Base-by-base conservation (phyloP, 2,329 filamentous ascomycete genomes). In the Aspergillus sp. region DNA sequence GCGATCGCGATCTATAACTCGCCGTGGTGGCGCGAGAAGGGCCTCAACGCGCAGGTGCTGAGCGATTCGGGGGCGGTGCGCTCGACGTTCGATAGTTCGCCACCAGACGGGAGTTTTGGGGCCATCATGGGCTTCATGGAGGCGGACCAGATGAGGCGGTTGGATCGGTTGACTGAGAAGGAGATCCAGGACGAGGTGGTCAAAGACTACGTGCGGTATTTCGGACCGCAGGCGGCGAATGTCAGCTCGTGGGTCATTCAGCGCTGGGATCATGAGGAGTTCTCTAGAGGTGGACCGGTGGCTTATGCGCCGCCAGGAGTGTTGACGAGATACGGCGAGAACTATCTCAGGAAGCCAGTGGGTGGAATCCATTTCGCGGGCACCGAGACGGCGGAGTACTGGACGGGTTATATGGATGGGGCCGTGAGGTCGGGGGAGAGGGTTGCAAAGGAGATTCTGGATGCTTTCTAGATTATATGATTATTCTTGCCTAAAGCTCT, bases 111-210 rank as follows among this genome's bases (percentile, higher is more conserved):
- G 1, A 58, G 62, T 2, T 69, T 65, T n/a, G 68, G 69, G 1
- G 64, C 67, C 2, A 59, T 72, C 1, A 62, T 71, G 49, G 69
- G 68, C 0, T 72, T 72, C 55, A 66, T 72, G 7, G 67, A 69
- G 45, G 68, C 66, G 2, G 68, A 71, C 46, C 61, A 64, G 52
- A 64, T 65, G 65, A 61, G 65, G 7, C 60, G 52, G 2, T 42
- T 70, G 2, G 69, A 71, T 51, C 26, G 29, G 10, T 51, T 57
- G 14, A 60, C 59, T n/a, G 57, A 69, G 12, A 57, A 55, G 1
- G 66, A 71, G 20, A 63, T 70, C 12, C 54, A 54, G 9, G 31
- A 18, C 1, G 46, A 57, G 9, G 65, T 68, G 10, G 55, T 52
- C 9, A 16, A 62, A 31, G 61, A 70, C 54, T 63, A 61, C 53